These are phyloP conservation scores for Selenicereus undatus DNA, from an alignment of 148 eudicot genomes.

Conservation along the genomic window DNA sequence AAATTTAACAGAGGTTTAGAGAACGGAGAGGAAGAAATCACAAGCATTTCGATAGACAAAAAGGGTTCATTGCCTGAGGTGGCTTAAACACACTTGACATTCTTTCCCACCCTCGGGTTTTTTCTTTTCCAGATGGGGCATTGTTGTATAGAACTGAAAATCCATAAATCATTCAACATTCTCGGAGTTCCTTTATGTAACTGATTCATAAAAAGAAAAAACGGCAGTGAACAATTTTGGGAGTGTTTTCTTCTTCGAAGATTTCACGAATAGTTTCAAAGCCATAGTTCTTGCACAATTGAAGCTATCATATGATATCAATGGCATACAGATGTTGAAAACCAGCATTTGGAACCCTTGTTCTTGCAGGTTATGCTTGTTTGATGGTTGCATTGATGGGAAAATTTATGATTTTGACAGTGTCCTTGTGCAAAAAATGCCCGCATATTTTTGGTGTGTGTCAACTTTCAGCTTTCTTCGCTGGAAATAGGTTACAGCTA, in stretches of 20 bases:
- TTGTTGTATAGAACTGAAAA: constrained; percentile 23
- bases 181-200: constrained; percentile 13
- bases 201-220: background rate
- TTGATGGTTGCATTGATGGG: no score
- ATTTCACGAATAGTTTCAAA: background rate
- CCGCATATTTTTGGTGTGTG: no score
- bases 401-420: no score
- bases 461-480: no score
- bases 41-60: constrained; percentile 53
- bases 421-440: no score
- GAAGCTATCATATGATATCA: background rate
- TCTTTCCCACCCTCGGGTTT: constrained; percentile 21
- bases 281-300: background rate
- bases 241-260: background rate
- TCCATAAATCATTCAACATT: constrained; percentile 6
- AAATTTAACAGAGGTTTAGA: constrained; percentile 40
- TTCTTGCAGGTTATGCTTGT: no score
- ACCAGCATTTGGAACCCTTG: no score
- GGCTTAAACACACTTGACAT: constrained; percentile 21
- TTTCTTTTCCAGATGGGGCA: constrained; percentile 16
- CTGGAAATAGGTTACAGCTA: no score
- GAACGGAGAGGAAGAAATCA: constrained; percentile 27
- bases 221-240: background rate
- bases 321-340: background rate
- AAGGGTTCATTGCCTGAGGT: constrained; percentile 48